Percentiles rank a stretch among this genome's conserved stretches.
phyloP scores from a whole-genome alignment of 1,139 yeast species.

The Yarrowia galli region DNA sequence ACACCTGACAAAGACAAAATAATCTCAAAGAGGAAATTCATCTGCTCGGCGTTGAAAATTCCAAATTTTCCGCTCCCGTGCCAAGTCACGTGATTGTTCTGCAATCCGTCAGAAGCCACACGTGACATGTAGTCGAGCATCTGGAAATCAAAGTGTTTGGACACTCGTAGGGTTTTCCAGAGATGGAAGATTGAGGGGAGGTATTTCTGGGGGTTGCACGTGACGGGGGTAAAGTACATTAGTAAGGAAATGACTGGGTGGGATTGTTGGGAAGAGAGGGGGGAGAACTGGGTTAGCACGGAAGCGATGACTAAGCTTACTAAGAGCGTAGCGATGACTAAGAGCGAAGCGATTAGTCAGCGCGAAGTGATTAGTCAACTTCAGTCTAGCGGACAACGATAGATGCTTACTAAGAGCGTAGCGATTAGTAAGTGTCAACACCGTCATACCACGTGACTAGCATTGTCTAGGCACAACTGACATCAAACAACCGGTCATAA shows the following conservation, averaged over 20 bases:
- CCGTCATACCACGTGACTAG: no score
- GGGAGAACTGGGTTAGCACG: constrained; percentile 19
- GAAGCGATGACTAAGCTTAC: neutral
- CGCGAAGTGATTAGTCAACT: neutral
- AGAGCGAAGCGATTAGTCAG: neutral
- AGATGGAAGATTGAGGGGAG: constrained; percentile 71
- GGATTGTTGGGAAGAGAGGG: constrained; percentile 30
- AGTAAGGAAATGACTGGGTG: constrained; percentile 23
- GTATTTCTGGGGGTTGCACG: constrained; percentile 51
- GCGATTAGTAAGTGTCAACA: no score
- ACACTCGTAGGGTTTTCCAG: constrained; percentile 70
- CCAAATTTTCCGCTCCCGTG: constrained; percentile 57
- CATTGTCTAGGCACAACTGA: no score
- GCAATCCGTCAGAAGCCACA: constrained; percentile 58
- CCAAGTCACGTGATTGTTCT: constrained; percentile 49
- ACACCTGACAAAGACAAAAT: constrained; percentile 51
- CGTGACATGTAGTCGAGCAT: constrained; percentile 71
- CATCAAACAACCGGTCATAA: no score
- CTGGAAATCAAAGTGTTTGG: constrained; percentile 69
- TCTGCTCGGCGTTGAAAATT: constrained; percentile 67
- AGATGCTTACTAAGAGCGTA: no score
- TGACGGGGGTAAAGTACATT: constrained; percentile 43
- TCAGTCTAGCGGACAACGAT: no score
- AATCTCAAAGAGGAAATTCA: constrained; percentile 62
- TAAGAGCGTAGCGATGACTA: neutral